Conservation (phyloP, 768 basidiomycete genomes). For the Hericium coralloides region DNA sequence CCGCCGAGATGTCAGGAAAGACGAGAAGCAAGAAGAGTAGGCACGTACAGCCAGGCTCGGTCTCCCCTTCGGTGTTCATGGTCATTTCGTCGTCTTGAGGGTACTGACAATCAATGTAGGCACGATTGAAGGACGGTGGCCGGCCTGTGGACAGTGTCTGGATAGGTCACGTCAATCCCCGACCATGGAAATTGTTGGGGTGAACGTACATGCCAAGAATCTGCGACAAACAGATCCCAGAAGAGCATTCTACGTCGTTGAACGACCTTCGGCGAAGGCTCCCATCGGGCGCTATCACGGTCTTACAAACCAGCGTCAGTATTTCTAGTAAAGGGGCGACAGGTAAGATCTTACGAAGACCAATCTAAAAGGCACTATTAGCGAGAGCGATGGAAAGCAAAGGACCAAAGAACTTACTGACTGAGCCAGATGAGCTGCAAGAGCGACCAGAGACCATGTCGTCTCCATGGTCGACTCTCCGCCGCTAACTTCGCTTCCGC, state of each 20-base stretch:
- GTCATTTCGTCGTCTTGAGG: conserved; percentile 32
- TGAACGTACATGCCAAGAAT: conserved; percentile 52
- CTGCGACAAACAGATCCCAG: conserved; percentile 72
- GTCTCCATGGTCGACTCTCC: conserved; percentile 65
- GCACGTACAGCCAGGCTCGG: conserved; percentile 14
- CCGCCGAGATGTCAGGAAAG: neutral
- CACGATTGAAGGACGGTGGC: conserved; percentile 57
- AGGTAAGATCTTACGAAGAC: conserved; percentile 45
- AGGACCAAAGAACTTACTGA: conserved; percentile 34
- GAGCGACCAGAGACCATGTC: conserved; percentile 56
- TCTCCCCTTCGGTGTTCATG: conserved; percentile 18
- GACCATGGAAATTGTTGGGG: neutral
- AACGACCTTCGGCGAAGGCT: conserved; percentile 34
- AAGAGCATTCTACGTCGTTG: conserved; percentile 60
- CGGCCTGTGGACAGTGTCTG: conserved; percentile 65
- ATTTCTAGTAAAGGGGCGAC: neutral
- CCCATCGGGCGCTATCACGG: conserved; percentile 60
- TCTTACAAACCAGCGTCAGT: conserved; percentile 27
- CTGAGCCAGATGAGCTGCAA: conserved; percentile 59
- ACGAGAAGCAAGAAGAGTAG: neutral
- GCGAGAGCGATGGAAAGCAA: neutral
- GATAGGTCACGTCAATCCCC: no score
- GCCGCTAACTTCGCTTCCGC: conserved; percentile 44
- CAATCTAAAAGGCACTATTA: conserved; percentile 34
- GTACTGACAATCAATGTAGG: conserved; percentile 59